A percentile compares a stretch with the other conserved stretches of the same genome.
Conservation (phyloP, 352 stramenopile species). For the Peronospora farinosa region DNA sequence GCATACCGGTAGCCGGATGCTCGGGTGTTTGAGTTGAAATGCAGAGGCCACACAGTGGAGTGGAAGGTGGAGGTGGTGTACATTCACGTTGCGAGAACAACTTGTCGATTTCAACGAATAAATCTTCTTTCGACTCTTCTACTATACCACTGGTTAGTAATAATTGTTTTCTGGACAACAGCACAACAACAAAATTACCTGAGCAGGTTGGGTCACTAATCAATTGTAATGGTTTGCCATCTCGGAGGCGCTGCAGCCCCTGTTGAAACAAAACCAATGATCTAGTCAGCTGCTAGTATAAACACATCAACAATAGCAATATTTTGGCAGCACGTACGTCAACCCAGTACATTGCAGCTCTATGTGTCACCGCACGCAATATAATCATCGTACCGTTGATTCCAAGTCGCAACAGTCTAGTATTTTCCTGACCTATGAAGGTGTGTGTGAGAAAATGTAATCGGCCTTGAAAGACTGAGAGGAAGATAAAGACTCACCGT, state of each 20-base stretch:
- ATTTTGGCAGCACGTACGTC: conserved; percentile 29
- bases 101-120: conserved; percentile 69
- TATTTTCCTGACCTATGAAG: conserved; percentile 26
- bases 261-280: conserved; percentile 11
- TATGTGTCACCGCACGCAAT: conserved; percentile 58
- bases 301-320: not conserved
- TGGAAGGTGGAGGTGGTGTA: conserved; percentile 31
- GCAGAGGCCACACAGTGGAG: conserved; percentile 35
- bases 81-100: conserved; percentile 51
- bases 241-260: conserved; percentile 46
- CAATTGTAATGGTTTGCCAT: conserved; percentile 40
- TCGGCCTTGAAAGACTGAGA: not conserved
- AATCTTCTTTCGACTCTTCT: conserved; percentile 66
- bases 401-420: conserved; percentile 44
- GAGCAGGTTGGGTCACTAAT: conserved; percentile 37
- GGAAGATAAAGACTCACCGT: conserved; percentile 8
- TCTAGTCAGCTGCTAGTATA: not conserved
- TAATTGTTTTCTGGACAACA: not conserved
- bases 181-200: conserved; percentile 18
- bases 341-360: conserved; percentile 62
- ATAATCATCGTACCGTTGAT: conserved; percentile 66
- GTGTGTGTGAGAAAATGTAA: not conserved
- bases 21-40: conserved; percentile 20
- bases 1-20: conserved; percentile 11
- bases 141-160: not conserved